phyloP scores from a whole-genome alignment of 148 eudicot species.

The Fagopyrum homotropicum region DNA sequence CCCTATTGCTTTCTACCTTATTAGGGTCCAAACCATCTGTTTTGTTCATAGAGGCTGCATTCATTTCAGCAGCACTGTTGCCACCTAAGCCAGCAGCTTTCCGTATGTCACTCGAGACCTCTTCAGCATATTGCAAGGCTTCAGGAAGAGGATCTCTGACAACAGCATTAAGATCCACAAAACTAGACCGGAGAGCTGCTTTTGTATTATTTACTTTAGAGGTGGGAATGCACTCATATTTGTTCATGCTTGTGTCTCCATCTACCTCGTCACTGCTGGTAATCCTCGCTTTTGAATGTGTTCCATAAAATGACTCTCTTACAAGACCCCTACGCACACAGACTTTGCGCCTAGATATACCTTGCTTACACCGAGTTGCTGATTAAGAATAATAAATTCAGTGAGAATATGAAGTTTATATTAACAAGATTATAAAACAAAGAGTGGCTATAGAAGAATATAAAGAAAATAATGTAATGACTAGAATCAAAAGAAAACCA shows the following conservation, averaged over 20 bases:
- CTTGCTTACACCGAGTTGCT: constrained; percentile 27
- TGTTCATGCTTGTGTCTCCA: constrained; percentile 11
- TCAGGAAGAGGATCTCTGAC: constrained; percentile 56
- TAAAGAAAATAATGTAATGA: background rate
- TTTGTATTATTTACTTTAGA: constrained; percentile 27
- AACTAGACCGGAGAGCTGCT: constrained; percentile 39
- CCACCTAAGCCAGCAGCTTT: background rate
- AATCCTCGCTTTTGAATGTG: constrained; percentile 24
- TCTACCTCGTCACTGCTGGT: constrained; percentile 25
- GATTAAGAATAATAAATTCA: background rate
- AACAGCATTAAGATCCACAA: constrained; percentile 35
- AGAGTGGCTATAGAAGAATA: background rate
- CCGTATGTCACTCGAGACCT: background rate
- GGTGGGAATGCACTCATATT: constrained; percentile 16
- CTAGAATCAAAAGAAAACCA: background rate
- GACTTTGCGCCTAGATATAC: constrained; percentile 30
- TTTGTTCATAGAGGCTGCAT: background rate
- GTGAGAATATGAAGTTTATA: background rate
- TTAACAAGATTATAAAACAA: background rate
- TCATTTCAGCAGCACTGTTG: background rate
- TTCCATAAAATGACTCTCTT: constrained; percentile 21
- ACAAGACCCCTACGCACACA: constrained; percentile 20
- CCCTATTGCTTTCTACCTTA: background rate
- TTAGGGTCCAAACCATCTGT: background rate
- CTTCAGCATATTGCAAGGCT: constrained; percentile 15